A percentile compares a stretch with the other conserved stretches of the same genome.
Evolutionary conservation across 2,329 filamentous ascomycete genomes (phyloP).

Genomic region (Metarhizium anisopliae): DNA sequence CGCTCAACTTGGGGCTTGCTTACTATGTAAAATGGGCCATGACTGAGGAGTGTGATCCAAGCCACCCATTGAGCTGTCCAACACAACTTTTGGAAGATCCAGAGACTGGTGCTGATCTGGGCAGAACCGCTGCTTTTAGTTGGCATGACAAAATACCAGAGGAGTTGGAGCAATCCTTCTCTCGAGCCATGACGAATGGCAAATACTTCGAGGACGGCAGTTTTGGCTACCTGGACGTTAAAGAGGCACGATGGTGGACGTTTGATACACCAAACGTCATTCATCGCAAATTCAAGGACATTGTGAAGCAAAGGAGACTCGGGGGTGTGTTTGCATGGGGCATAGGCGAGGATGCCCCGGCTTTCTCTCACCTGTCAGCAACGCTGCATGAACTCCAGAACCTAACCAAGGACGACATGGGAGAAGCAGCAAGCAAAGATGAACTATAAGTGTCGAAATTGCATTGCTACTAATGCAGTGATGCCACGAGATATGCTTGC

Average conservation of each 20-base stretch:
- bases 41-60: constrained; percentile 33
- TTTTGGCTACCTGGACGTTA: constrained; percentile 58
- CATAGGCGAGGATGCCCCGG: constrained; percentile 54
- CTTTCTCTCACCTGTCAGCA: constrained; percentile 31
- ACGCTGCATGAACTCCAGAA: constrained; percentile 17
- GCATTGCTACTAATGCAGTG: not conserved
- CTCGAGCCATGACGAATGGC: constrained; percentile 42
- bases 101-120: constrained; percentile 45
- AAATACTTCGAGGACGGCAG: constrained; percentile 51
- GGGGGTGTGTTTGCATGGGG: constrained; percentile 73
- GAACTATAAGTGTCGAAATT: constrained; percentile 17
- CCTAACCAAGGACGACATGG: not conserved
- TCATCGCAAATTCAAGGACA: constrained; percentile 48
- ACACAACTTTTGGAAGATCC: constrained; percentile 50
- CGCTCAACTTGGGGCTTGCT: constrained; percentile 56
- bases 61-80: constrained; percentile 41
- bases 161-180: constrained; percentile 48
- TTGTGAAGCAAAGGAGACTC: constrained; percentile 46
- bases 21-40: constrained; percentile 60
- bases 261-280: constrained; percentile 60
- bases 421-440: constrained; percentile 10
- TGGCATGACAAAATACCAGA: constrained; percentile 47
- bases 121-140: constrained; percentile 50
- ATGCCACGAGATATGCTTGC: not conserved
- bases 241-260: constrained; percentile 59